phyloP scores from a whole-genome alignment of 805 yeast species.

The Saccharomycopsis olivae region DNA sequence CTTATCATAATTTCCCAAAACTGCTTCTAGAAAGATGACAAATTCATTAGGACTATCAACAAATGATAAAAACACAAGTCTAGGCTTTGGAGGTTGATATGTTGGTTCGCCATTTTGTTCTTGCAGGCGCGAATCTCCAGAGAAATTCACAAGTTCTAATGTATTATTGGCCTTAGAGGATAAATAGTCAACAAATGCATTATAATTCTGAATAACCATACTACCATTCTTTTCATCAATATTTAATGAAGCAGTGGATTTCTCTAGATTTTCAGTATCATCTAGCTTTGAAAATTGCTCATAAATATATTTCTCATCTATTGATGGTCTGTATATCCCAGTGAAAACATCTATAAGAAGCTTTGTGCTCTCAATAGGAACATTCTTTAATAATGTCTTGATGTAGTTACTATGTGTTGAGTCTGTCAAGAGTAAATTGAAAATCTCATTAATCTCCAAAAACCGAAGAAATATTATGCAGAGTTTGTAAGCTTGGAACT shows the following conservation, averaged over 20 bases:
- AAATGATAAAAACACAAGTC: slow-evolving; percentile 77
- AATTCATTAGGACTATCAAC: slow-evolving; percentile 80
- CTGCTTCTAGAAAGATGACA: slow-evolving; percentile 87
- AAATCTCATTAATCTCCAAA: slow-evolving; percentile 16
- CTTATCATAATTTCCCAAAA: slow-evolving; percentile 64
- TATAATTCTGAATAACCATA: slow-evolving; percentile 40
- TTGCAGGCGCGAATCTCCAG: slow-evolving; percentile 13
- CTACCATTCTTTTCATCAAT: slow-evolving; percentile 4
- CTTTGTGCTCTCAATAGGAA: slow-evolving; percentile 76
- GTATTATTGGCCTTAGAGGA: slow-evolving; percentile 24
- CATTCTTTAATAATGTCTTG: slow-evolving; percentile 47
- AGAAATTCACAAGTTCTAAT: no score
- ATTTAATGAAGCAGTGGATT: slow-evolving; percentile 7
- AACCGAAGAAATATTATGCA: slow-evolving; percentile 13
- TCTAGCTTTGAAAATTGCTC: slow-evolving; percentile 4
- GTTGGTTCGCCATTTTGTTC: slow-evolving; percentile 34
- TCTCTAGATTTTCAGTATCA: slow-evolving; percentile 12
- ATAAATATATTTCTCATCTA: slow-evolving; percentile 18
- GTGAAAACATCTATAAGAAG: slow-evolving; percentile 81
- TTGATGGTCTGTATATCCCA: slow-evolving; percentile 54
- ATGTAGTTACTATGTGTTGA: slow-evolving; percentile 36
- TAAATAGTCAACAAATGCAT: slow-evolving; percentile 48
- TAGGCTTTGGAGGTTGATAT: slow-evolving; percentile 86
- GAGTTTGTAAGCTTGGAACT: slow-evolving; percentile 10
- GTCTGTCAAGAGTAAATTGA: slow-evolving; percentile 15